A percentile compares a stretch with the other conserved stretches of the same genome.
These are phyloP conservation scores for Cylindrotheca fusiformis DNA, from an alignment of 108 stramenopile genomes.

Conservation along the genomic window DNA sequence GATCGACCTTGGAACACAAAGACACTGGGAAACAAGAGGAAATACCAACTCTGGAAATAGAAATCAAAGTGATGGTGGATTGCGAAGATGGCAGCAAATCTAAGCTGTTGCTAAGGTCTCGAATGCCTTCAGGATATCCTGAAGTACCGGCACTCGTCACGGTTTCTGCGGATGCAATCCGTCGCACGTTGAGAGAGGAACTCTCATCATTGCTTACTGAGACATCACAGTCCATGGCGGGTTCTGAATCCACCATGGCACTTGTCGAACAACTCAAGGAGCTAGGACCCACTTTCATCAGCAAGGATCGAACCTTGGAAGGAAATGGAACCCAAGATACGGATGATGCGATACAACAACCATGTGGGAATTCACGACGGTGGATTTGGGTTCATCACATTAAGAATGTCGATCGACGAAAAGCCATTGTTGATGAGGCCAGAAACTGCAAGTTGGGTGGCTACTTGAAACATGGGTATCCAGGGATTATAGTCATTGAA, in stretches of 20 bases:
- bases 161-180: slow-evolving; percentile 6
- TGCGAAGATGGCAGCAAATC: not conserved
- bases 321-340: not conserved
- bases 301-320: not conserved
- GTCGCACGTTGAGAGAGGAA: slow-evolving; percentile 26
- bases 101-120: not conserved
- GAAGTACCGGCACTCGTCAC: slow-evolving; percentile 24
- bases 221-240: slow-evolving; percentile 25
- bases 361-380: slow-evolving; percentile 8
- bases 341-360: not conserved
- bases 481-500: slow-evolving; percentile 53
- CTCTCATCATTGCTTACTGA: slow-evolving; percentile 20
- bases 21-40: not conserved
- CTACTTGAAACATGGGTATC: slow-evolving; percentile 52
- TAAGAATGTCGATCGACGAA: slow-evolving; percentile 28
- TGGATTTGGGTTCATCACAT: slow-evolving; percentile 74
- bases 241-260: slow-evolving; percentile 47
- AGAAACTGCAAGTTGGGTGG: slow-evolving; percentile 32
- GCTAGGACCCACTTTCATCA: not conserved
- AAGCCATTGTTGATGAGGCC: slow-evolving; percentile 43
- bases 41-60: slow-evolving; percentile 26
- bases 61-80: slow-evolving; percentile 9
- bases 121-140: slow-evolving; percentile 40
- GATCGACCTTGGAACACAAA: not conserved
- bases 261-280: slow-evolving; percentile 40